Base-by-base conservation (phyloP, 225 moss, liverwort and hornwort species). In the Polytrichum formosum region DNA sequence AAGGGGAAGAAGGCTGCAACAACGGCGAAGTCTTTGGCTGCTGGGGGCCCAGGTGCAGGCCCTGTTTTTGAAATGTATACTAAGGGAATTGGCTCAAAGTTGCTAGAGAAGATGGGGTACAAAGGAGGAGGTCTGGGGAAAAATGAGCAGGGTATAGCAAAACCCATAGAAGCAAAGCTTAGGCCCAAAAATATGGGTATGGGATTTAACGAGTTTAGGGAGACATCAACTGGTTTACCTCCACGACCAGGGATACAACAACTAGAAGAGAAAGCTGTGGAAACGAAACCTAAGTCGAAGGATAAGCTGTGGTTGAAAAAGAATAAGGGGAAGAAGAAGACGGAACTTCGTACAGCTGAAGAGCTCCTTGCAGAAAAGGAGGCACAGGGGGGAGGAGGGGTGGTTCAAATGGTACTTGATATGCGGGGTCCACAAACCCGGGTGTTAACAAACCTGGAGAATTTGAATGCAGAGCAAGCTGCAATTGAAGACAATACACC, bases 101-200 rank as follows among this genome's bases (percentile, higher is more conserved):
- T 97, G 72, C 74, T 97, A 5, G 97, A 94, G 90, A 94, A 94
- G 83, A 94, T 97, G 97, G 97, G 97, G 23, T 97, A 91, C 73
- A 94, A 91, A 67, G 97, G 94, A n/a, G 94, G 94, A 33, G 97
- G 97, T 8, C 73, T 98, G 76, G 97, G 97, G 10, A 98, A 92
- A 67, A 90, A 98, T 75, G 65, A 91, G 55, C 97, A 98, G 75
- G 97, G 97, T 8, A 94, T 91, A 70, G 92, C 91, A 35, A 78
- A 81, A 56, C 97, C 97, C 2, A 91, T 98, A 67, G 92, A 92
- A 82, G 97, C 91, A 4, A 90, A 78, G 59, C 76, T 87, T 20
- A 78, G 97, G 66, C 97, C 97, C 13, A 92, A 86, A 68, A 98
- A 94, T 63, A 94, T 98, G 97, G 97, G 97, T 21, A 98, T 98